A percentile compares a stretch with the other conserved stretches of the same genome.
Conservation (phyloP, 2,329 filamentous ascomycete genomes). For the Neoscytalidium dimidiatum region DNA sequence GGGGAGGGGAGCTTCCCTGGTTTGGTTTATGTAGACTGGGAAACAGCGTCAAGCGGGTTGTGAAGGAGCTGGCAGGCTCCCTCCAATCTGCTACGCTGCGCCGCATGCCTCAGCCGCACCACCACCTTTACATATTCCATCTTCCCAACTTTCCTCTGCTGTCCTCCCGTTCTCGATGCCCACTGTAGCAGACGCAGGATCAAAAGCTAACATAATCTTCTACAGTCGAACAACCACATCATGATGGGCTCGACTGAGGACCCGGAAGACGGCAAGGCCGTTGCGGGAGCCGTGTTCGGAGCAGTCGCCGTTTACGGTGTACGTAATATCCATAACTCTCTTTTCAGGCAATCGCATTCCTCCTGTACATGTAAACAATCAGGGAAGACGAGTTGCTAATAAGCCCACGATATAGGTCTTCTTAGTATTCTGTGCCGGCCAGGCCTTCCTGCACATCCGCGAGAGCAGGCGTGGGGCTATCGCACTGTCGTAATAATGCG, state of each 20-base stretch:
- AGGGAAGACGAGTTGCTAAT: background rate
- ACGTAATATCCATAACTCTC: slow-evolving; percentile 52
- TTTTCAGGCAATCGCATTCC: background rate
- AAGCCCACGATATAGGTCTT: slow-evolving; percentile 65
- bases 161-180: background rate
- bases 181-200: background rate
- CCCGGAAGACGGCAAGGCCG: slow-evolving; percentile 71
- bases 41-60: background rate
- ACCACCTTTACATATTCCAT: background rate
- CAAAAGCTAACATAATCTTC: slow-evolving; percentile 24
- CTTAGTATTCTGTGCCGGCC: slow-evolving; percentile 86
- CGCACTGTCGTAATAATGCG: slow-evolving; percentile 58
- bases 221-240: slow-evolving; percentile 70
- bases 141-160: background rate
- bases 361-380: background rate
- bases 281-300: slow-evolving; percentile 82
- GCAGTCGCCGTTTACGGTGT: slow-evolving; percentile 89
- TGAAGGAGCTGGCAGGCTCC: background rate
- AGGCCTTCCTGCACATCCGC: slow-evolving; percentile 82
- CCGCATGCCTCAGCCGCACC: background rate
- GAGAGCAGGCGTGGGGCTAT: slow-evolving; percentile 84
- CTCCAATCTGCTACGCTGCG: background rate
- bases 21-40: background rate
- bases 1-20: background rate
- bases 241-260: slow-evolving; percentile 74